Evolutionary conservation across 768 basidiomycete species (phyloP), one percentile per base, ranked within the genome.

Genomic region (Pisolithus marmoratus): DNA sequence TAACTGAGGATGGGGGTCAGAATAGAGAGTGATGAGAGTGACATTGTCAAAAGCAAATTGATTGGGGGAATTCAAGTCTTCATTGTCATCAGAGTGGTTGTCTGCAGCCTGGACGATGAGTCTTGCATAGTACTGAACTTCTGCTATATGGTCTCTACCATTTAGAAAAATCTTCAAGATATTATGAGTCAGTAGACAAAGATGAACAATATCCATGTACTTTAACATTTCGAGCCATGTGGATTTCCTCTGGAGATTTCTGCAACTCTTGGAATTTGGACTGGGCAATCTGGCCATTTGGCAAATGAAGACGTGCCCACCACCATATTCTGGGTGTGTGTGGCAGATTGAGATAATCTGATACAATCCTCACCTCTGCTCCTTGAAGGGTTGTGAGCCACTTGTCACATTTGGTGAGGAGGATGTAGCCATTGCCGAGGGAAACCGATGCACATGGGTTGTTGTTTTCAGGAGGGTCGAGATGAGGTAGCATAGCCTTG

Each of bases 1-100:
- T 7, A 67, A 42, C 1, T 43, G 19, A 0, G 22, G 11, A 37
- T 67, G 53, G 0, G 66, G 64, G 3, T 23, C n/a, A n/a, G n/a
- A n/a, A n/a, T n/a, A n/a, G n/a, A n/a, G n/a, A n/a, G n/a, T n/a
- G n/a, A n/a, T n/a, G 14, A 68, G 15, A 8, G 64, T 62, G 15
- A 66, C 7, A 40, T 40, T 7, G 12, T 17, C 38, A 40, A 40
- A 40, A 7, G 14, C 14, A n/a, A n/a, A n/a, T 5, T 26, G 26
- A 26, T 40, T 2, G 14, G 12, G 38, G 38, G 11, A 1, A 20
- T 40, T 17, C 14, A n/a, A 17, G 17, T n/a, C 38, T 40, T n/a
- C 38, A 40, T 40, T 8, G 26, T 26, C 26, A 26, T 26, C 26
- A 26, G 26, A 40, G 8, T 3, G 38, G 38, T 40, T n/a, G 17